A percentile compares a stretch with the other conserved stretches of the same genome.
phyloP scores from a whole-genome alignment of 2,329 filamentous ascomycete genomes.

The Diaporthe citrichinensis region DNA sequence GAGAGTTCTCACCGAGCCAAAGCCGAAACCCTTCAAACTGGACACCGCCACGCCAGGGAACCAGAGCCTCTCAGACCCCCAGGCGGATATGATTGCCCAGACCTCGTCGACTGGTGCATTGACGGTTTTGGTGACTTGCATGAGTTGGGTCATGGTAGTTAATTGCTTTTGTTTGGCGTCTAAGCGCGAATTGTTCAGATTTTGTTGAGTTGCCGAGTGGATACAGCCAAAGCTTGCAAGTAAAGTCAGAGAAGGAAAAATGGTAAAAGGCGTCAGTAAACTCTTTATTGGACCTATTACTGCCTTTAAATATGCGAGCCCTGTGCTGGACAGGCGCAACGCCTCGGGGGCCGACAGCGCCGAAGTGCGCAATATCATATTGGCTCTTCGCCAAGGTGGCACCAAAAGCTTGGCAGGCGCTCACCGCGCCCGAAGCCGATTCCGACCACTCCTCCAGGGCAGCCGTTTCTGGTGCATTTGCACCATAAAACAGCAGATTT shows the following conservation, averaged over 20 bases:
- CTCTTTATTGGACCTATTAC: neutral
- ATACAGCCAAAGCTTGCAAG: neutral
- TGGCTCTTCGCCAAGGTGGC: too few species aligned
- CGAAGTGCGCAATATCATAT: too few species aligned
- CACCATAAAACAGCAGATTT: too few species aligned
- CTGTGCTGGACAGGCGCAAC: neutral
- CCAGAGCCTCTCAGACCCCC: neutral
- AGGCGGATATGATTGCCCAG: neutral
- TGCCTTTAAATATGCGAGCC: neutral
- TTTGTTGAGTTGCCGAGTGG: neutral
- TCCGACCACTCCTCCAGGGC: too few species aligned
- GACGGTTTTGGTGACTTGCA: neutral
- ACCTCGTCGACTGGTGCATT: neutral
- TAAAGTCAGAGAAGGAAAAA: neutral
- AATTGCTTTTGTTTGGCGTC: neutral
- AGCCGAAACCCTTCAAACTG: neutral
- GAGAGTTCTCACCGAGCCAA: neutral
- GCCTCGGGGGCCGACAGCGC: neutral
- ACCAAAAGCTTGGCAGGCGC: too few species aligned
- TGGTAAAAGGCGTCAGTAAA: rapidly evolving
- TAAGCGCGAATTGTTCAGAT: neutral
- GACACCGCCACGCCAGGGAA: neutral
- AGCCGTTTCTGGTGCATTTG: too few species aligned
- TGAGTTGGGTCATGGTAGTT: neutral
- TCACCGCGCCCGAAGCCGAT: too few species aligned